phyloP scores from a whole-genome alignment of 257 asterid genomes.

The Solanum lycopersicoides region DNA sequence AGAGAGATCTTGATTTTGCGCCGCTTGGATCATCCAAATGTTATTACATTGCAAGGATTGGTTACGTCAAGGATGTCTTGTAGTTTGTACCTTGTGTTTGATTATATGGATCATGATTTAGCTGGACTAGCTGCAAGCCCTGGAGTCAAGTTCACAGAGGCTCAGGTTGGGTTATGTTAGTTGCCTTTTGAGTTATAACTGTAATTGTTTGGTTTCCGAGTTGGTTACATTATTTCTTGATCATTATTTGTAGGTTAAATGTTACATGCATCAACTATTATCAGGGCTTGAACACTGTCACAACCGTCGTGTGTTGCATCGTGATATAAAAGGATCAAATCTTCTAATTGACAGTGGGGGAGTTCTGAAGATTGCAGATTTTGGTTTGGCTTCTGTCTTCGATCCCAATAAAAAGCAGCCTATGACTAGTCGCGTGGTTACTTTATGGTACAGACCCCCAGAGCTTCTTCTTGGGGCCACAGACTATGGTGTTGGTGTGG shows the following conservation, averaged over 20 bases:
- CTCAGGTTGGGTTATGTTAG: constrained; percentile 41
- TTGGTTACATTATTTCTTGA: constrained; percentile 9
- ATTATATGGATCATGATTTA: constrained; percentile 83
- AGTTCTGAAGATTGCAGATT: constrained; percentile 78
- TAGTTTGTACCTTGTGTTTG: constrained; percentile 75
- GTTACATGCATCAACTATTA: constrained; percentile 67
- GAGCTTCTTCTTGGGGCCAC: constrained; percentile 91
- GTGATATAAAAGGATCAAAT: constrained; percentile 88
- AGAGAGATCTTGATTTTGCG: constrained; percentile 83
- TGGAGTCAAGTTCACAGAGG: constrained; percentile 62
- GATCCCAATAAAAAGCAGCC: constrained; percentile 75
- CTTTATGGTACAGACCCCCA: constrained; percentile 90
- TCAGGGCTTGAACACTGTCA: constrained; percentile 93
- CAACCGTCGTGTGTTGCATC: constrained; percentile 63
- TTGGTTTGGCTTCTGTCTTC: constrained; percentile 71
- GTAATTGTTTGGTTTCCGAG: constrained; percentile 2
- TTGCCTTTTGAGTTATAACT: neutral
- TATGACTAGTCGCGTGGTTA: constrained; percentile 88
- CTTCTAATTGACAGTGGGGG: constrained; percentile 68
- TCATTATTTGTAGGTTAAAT: constrained; percentile 52
- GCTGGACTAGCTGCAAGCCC: constrained; percentile 84
- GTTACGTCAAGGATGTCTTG: constrained; percentile 87
- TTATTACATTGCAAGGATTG: constrained; percentile 66
- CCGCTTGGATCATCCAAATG: constrained; percentile 88
- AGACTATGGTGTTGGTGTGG: constrained; percentile 79